Percentiles rank a stretch among this genome's conserved stretches.
Evolutionary conservation across 2,329 filamentous ascomycete genomes (phyloP).

Genomic region (Lasiodiplodia sp.): DNA sequence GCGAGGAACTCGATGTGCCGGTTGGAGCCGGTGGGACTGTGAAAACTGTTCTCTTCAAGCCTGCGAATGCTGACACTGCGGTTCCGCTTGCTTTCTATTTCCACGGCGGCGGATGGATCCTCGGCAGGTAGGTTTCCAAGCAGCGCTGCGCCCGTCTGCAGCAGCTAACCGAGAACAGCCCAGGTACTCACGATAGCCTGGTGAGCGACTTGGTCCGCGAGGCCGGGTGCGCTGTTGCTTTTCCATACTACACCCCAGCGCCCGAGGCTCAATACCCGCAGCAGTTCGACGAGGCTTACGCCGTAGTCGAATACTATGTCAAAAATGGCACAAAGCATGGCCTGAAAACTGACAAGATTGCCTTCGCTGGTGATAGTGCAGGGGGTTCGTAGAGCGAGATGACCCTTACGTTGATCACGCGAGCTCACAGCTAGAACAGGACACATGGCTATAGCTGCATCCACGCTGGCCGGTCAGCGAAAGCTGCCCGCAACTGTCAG

Average conservation of each 20-base stretch:
- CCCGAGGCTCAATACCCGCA: slow-evolving; percentile 18
- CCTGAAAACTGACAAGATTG: slow-evolving; percentile 6
- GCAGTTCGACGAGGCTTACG: slow-evolving; percentile 16
- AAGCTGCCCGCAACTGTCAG: slow-evolving; percentile 1
- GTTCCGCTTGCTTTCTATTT: slow-evolving; percentile 20
- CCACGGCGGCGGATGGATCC: slow-evolving; percentile 18
- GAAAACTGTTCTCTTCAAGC: slow-evolving; percentile 15
- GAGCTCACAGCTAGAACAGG: background rate
- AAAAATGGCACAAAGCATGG: slow-evolving; percentile 12
- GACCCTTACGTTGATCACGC: background rate
- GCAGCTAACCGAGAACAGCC: slow-evolving; percentile 7
- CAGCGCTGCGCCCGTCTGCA: background rate
- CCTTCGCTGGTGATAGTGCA: slow-evolving; percentile 14
- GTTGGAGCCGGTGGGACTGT: background rate
- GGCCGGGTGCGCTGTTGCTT: slow-evolving; percentile 9
- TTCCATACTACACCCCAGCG: slow-evolving; percentile 14
- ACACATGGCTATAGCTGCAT: slow-evolving; percentile 14
- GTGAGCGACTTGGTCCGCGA: slow-evolving; percentile 22
- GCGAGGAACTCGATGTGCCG: background rate
- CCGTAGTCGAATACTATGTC: slow-evolving; percentile 10
- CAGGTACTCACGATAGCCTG: slow-evolving; percentile 20
- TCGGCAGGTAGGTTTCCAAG: slow-evolving; percentile 5
- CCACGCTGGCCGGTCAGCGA: background rate
- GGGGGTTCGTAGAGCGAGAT: slow-evolving; percentile 7
- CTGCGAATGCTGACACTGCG: background rate